Evolutionary conservation across 257 asterid species (phyloP).

Genomic region (Petrea volubilis): DNA sequence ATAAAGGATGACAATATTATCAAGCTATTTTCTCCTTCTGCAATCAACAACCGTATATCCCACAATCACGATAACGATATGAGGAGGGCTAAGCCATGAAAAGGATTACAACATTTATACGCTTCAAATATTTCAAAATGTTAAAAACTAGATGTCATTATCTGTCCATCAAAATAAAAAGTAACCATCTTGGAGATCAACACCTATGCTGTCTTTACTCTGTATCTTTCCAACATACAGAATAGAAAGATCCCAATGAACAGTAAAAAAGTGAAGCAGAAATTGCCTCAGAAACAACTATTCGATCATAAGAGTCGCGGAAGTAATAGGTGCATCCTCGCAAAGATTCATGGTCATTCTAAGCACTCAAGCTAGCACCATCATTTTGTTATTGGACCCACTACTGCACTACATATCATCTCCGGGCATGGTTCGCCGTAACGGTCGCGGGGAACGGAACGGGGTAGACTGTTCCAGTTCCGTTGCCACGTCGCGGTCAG

Average conservation of each 20-base stretch:
- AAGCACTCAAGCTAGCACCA: background rate
- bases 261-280: background rate
- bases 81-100: conserved; percentile 9
- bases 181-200: background rate
- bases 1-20: conserved; percentile 7
- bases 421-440: no score
- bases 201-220: background rate
- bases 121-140: background rate
- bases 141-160: background rate
- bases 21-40: background rate
- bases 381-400: background rate
- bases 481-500: no score
- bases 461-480: no score
- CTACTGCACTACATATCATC: background rate
- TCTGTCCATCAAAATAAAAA: background rate
- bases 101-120: background rate
- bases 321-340: background rate
- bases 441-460: no score
- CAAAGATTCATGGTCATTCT: background rate
- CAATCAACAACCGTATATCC: background rate
- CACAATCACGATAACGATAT: background rate
- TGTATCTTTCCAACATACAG: background rate
- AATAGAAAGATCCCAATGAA: background rate
- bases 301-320: conserved; percentile 1
- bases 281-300: background rate